Percentiles rank a stretch among this genome's conserved stretches.
Evolutionary conservation across 2,329 filamentous ascomycete species (phyloP).

Genomic region (Fusarium sp.): DNA sequence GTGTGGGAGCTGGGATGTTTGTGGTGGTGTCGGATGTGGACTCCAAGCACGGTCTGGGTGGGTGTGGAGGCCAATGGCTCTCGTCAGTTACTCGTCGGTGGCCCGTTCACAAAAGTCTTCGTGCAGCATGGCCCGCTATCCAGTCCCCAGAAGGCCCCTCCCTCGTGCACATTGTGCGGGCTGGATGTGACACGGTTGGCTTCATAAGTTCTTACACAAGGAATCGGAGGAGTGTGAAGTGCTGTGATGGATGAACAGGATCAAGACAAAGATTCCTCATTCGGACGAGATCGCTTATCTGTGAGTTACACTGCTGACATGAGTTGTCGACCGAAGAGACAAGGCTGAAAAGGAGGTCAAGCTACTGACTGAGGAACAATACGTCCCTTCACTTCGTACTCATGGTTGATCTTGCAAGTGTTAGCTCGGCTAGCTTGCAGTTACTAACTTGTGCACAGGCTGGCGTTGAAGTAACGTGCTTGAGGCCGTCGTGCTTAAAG

Average conservation of each 20-base stretch:
- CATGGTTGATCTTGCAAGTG: slow-evolving; percentile 28
- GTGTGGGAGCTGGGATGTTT: slow-evolving; percentile 42
- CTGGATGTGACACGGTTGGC: slow-evolving; percentile 40
- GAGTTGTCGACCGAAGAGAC: slow-evolving; percentile 20
- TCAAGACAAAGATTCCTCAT: slow-evolving; percentile 32
- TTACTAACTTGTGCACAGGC: slow-evolving; percentile 24
- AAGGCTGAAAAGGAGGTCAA: slow-evolving; percentile 41
- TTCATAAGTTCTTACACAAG: slow-evolving; percentile 27
- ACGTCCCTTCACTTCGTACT: slow-evolving; percentile 13
- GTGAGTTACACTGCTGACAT: slow-evolving; percentile 8
- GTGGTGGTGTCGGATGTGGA: slow-evolving; percentile 45
- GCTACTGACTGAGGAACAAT: slow-evolving; percentile 8
- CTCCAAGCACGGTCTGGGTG: slow-evolving; percentile 34
- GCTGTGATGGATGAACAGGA: slow-evolving; percentile 23
- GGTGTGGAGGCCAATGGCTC: slow-evolving; percentile 40
- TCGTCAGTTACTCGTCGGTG: slow-evolving; percentile 39
- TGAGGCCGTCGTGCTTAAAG: slow-evolving; percentile 37
- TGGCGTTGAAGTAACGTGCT: slow-evolving; percentile 35
- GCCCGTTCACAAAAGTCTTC: slow-evolving; percentile 37
- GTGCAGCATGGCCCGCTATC: slow-evolving; percentile 40
- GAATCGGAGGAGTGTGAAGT: slow-evolving; percentile 27
- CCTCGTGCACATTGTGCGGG: slow-evolving; percentile 41
- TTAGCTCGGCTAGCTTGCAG: slow-evolving; percentile 24
- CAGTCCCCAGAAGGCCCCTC: slow-evolving; percentile 38
- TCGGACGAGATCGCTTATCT: slow-evolving; percentile 30